Evolutionary conservation across 2,329 filamentous ascomycete genomes (phyloP).

Genomic region (Aspergillus pseudoglaucus): DNA sequence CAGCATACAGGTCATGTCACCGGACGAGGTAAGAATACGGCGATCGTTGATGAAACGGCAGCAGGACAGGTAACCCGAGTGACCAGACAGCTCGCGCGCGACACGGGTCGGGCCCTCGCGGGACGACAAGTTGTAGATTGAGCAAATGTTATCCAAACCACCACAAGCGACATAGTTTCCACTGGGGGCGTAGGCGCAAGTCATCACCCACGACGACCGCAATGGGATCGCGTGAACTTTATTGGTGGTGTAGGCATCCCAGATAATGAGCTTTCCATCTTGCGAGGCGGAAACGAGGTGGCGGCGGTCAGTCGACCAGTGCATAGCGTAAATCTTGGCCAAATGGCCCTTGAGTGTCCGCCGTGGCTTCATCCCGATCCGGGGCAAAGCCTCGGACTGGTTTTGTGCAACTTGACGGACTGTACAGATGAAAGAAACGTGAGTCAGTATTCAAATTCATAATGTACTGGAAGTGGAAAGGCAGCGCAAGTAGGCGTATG

Average conservation of each 20-base stretch:
- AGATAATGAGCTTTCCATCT: conserved; percentile 98
- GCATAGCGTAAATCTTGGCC: conserved; percentile 99
- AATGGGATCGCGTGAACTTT: conserved; percentile 98
- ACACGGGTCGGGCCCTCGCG: conserved; percentile 96
- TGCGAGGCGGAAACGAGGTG: conserved; percentile 97
- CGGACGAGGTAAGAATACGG: conserved; percentile 93
- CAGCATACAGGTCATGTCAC: conserved; percentile 99
- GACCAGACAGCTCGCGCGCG: conserved; percentile 88
- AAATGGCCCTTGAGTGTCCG: conserved; percentile 95
- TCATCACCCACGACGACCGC: conserved; percentile 99
- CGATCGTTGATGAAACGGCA: conserved; percentile 98
- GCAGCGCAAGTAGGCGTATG: not conserved
- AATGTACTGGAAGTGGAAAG: not conserved
- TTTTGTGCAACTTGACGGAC: conserved; percentile 89
- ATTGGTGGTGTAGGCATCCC: conserved; percentile 99
- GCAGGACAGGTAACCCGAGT: conserved; percentile 96
- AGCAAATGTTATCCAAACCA: conserved; percentile 98
- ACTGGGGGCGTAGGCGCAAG: conserved; percentile 95
- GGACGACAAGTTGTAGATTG: conserved; percentile 97
- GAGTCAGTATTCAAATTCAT: conserved; percentile 19
- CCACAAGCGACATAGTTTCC: conserved; percentile 98
- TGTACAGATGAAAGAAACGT: conserved; percentile 35
- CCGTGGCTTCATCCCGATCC: conserved; percentile 95
- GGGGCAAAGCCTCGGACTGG: conserved; percentile 84
- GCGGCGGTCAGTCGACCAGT: conserved; percentile 97